Conservation (phyloP, 495 filamentous ascomycete species). For the Staphylotrichum longicolle region DNA sequence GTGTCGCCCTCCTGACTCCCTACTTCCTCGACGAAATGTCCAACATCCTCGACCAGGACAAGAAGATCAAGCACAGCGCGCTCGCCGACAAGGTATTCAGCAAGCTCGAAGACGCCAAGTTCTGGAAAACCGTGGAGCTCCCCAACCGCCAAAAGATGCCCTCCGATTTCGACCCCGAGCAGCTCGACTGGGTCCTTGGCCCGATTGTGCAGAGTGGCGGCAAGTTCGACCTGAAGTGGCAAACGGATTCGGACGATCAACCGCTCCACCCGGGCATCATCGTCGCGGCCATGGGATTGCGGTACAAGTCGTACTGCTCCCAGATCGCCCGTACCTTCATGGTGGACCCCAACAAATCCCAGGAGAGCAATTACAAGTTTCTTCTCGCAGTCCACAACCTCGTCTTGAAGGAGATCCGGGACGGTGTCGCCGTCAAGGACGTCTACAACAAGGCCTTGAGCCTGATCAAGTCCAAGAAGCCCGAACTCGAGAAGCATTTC, state of each 20-base stretch:
- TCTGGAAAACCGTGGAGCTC: constrained; percentile 75
- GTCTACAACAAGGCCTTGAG: constrained; percentile 83
- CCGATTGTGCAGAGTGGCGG: constrained; percentile 96
- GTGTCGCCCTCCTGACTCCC: constrained; percentile 84
- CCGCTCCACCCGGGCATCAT: constrained; percentile 93
- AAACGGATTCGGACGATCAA: constrained; percentile 69
- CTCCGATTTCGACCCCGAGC: constrained; percentile 78
- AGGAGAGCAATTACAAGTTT: constrained; percentile 93
- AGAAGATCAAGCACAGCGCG: constrained; percentile 87
- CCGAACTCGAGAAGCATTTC: constrained; percentile 91
- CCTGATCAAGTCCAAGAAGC: constrained; percentile 79
- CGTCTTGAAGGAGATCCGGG: constrained; percentile 83
- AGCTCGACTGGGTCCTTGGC: constrained; percentile 90
- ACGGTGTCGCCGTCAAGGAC: constrained; percentile 84
- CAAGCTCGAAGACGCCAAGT: constrained; percentile 90
- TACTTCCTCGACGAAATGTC: constrained; percentile 99
- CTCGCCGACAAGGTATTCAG: constrained; percentile 79
- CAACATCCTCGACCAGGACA: constrained; percentile 86
- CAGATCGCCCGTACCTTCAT: constrained; percentile 89
- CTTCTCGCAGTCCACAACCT: constrained; percentile 79
- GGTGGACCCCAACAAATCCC: constrained; percentile 92
- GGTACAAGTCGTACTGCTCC: constrained; percentile 92
- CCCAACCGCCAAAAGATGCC: constrained; percentile 71
- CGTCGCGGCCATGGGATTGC: constrained; percentile 80
- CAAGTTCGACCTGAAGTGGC: constrained; percentile 83